Conservation (phyloP, 495 filamentous ascomycete genomes). For the Saxophila tyrrhenica region DNA sequence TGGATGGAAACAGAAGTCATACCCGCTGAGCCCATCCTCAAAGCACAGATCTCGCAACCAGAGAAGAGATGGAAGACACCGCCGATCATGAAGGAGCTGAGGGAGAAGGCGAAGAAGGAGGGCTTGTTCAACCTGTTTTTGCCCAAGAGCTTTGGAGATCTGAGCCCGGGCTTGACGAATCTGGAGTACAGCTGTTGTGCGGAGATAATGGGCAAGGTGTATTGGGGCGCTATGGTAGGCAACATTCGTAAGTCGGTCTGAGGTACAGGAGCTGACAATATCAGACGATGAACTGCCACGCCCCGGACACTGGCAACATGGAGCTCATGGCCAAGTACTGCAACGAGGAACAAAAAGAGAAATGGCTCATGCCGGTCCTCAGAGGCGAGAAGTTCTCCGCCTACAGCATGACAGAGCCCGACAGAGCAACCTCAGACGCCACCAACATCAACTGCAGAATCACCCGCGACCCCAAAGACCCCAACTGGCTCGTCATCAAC, state of each 20-base stretch:
- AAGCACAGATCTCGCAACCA: constrained; percentile 25
- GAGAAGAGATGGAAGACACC: constrained; percentile 28
- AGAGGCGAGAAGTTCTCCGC: constrained; percentile 30
- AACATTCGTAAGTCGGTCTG: background rate
- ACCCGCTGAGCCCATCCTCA: constrained; percentile 31
- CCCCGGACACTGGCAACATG: constrained; percentile 35
- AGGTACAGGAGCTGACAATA: background rate
- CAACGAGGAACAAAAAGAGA: constrained; percentile 32
- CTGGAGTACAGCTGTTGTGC: constrained; percentile 34
- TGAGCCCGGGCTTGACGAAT: constrained; percentile 33
- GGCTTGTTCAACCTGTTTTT: constrained; percentile 34
- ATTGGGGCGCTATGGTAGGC: constrained; percentile 32
- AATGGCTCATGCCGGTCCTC: constrained; percentile 33
- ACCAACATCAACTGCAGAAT: constrained; percentile 31
- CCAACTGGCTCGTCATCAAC: constrained; percentile 31
- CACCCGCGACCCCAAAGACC: constrained; percentile 20
- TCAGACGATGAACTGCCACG: constrained; percentile 35
- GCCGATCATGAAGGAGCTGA: constrained; percentile 28
- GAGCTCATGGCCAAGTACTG: constrained; percentile 36
- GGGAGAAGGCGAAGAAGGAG: constrained; percentile 30
- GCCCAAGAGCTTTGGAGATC: constrained; percentile 30
- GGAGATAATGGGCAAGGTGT: constrained; percentile 33
- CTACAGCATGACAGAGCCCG: constrained; percentile 35
- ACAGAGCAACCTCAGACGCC: constrained; percentile 32
- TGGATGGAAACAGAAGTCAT: constrained; percentile 35